Base-by-base conservation (phyloP, 1,139 yeast species). In the Pneumocystis murina region DNA sequence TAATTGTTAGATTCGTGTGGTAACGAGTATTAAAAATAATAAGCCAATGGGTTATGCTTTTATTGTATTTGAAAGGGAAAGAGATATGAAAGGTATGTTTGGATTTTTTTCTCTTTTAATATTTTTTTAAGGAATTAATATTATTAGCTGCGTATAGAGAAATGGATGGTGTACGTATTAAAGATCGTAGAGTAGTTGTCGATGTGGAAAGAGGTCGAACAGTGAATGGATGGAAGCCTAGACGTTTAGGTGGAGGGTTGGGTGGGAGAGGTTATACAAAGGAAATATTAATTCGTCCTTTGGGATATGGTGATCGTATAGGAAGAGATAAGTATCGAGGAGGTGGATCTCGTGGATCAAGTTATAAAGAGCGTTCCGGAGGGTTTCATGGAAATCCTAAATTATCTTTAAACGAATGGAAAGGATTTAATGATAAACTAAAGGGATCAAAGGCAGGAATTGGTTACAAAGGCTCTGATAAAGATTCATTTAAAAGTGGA, bases 141-240 rank as follows among this genome's bases (percentile, higher is more conserved):
- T 10, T 54, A 8, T 14, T 10, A 61, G 70, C 73, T 0, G 90
- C 94, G 16, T 78, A 80, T n/a, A 76, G 79, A 41, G 84, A 79
- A 55, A 79, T 82, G 43, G 82, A 85, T 39, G 83, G 88, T 0
- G 72, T 82, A 35, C 81, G 72, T 16, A 72, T 84, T 24, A 77
- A 78, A 41, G 82, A 79, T 7, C 75, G 90, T 59, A 76, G 80
- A 5, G 78, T 86, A 3, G 74, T 89, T 30, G 89, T 87, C 0
- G 98, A 92, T 72, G 83, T 85, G 38, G 97, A 90, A 71, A 77
- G 97, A 64, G 95, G 95, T 1, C 76, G 97, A 43, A 75, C 86
- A 0, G 82, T 84, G 16, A 80, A 86, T 66, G 80, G 80, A 67
- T 92, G 96, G 95, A 81, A 80, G 66, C 98, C 98, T 0, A 75